A percentile compares a stretch with the other conserved stretches of the same genome.
These are phyloP conservation scores for Phytophthora fragariaefolia DNA, from an alignment of 352 stramenopile species.

Conservation along the genomic window DNA sequence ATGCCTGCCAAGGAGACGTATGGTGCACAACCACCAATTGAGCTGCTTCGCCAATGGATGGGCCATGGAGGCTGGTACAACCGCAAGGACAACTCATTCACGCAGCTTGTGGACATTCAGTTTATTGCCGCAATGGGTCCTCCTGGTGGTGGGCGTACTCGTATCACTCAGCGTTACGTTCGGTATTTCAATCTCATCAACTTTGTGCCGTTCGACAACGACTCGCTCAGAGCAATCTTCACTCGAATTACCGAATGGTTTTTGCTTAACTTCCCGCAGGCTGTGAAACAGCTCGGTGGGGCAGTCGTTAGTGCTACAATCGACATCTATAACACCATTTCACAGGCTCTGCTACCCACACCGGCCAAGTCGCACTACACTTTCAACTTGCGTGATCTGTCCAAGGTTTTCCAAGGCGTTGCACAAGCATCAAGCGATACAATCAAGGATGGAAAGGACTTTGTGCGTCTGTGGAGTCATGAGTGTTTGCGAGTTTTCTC, in stretches of 20 bases:
- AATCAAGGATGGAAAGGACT: conserved; percentile 85
- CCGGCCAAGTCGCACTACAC: conserved; percentile 95
- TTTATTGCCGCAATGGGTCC: conserved; percentile 94
- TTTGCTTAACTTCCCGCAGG: conserved; percentile 75
- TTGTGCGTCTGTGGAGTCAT: conserved; percentile 92
- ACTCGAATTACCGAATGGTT: conserved; percentile 92
- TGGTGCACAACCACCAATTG: conserved; percentile 93
- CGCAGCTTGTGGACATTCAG: conserved; percentile 93
- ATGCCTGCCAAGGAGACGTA: conserved; percentile 96
- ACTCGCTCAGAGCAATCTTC: conserved; percentile 90
- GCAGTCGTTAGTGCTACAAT: conserved; percentile 89
- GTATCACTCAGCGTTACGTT: conserved; percentile 93
- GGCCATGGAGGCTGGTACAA: conserved; percentile 95
- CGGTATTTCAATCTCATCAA: conserved; percentile 95
- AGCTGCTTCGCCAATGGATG: conserved; percentile 94
- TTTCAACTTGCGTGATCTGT: conserved; percentile 94
- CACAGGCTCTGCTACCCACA: conserved; percentile 90
- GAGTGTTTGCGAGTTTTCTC: conserved; percentile 93
- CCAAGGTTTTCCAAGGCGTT: conserved; percentile 94
- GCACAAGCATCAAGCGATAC: conserved; percentile 80
- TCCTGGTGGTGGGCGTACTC: conserved; percentile 89
- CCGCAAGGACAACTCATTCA: conserved; percentile 93
- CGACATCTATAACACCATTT: conserved; percentile 93
- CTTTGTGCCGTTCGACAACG: conserved; percentile 92
- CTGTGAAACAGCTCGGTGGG: conserved; percentile 81